These are phyloP conservation scores for Pestalotiopsis sp. DNA, from an alignment of 2,329 filamentous ascomycete genomes.

Conservation along the genomic window DNA sequence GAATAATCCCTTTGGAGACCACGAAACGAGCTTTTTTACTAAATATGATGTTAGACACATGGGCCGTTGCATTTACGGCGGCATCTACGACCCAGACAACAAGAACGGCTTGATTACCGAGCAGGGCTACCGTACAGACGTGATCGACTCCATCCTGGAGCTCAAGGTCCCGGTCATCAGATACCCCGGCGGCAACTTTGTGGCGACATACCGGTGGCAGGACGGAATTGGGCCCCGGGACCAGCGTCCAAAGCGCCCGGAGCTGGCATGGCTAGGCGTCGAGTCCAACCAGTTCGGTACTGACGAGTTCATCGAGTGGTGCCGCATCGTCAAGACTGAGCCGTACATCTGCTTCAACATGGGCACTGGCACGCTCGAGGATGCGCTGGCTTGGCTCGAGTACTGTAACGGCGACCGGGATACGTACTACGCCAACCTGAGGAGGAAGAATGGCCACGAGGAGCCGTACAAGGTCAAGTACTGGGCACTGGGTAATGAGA, in stretches of 20 bases:
- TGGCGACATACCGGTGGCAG: constrained; percentile 83
- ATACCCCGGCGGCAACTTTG: constrained; percentile 85
- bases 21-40: constrained; percentile 8
- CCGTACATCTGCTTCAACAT: constrained; percentile 83
- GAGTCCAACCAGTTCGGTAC: constrained; percentile 83
- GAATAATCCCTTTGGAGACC: background rate
- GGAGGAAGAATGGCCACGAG: constrained; percentile 73
- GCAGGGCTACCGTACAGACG: constrained; percentile 78
- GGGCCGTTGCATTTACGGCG: constrained; percentile 87
- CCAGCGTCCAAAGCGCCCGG: constrained; percentile 66
- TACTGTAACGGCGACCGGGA: constrained; percentile 82
- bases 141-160: constrained; percentile 73
- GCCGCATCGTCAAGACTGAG: constrained; percentile 65
- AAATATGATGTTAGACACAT: constrained; percentile 64
- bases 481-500: constrained; percentile 82
- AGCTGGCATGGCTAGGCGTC: constrained; percentile 78
- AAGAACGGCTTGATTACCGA: constrained; percentile 72
- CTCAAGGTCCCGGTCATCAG: constrained; percentile 76
- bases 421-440: constrained; percentile 81
- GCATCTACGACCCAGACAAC: constrained; percentile 80
- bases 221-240: constrained; percentile 79
- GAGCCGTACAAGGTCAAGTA: constrained; percentile 84
- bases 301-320: constrained; percentile 85
- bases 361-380: constrained; percentile 67
- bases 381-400: constrained; percentile 76